Evolutionary conservation across 2,329 filamentous ascomycete species (phyloP).

Genomic region (Ophiocordyceps sinensis): DNA sequence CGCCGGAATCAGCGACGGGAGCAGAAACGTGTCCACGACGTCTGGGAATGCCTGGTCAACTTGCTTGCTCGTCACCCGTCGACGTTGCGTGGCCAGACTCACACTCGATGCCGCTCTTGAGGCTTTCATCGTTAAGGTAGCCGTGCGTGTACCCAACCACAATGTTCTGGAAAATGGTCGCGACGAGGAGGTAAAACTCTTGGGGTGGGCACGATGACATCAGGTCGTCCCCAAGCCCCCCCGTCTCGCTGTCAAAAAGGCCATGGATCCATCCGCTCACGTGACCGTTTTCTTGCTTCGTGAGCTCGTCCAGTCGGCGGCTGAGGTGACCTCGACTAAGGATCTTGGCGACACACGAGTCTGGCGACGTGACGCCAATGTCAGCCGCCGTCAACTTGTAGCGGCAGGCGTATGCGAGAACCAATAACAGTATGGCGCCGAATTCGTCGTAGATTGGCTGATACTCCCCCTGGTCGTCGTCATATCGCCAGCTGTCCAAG

Average conservation of each 20-base stretch:
- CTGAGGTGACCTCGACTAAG: slow-evolving; percentile 44
- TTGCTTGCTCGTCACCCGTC: not conserved
- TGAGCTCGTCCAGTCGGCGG: slow-evolving; percentile 43
- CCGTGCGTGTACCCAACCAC: slow-evolving; percentile 54
- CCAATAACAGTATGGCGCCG: slow-evolving; percentile 58
- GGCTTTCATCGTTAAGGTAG: slow-evolving; percentile 49
- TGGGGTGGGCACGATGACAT: slow-evolving; percentile 73
- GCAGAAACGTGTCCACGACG: slow-evolving; percentile 62
- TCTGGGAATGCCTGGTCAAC: slow-evolving; percentile 26
- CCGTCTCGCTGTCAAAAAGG: slow-evolving; percentile 59
- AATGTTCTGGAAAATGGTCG: slow-evolving; percentile 63
- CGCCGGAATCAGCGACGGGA: slow-evolving; percentile 65
- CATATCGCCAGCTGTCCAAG: slow-evolving; percentile 66
- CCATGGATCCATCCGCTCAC: slow-evolving; percentile 64
- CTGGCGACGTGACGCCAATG: slow-evolving; percentile 41
- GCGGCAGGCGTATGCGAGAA: slow-evolving; percentile 61
- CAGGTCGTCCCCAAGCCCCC: slow-evolving; percentile 62
- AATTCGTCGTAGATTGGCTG: slow-evolving; percentile 82
- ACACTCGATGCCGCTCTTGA: slow-evolving; percentile 68
- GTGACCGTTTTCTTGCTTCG: slow-evolving; percentile 48
- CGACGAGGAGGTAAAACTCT: slow-evolving; percentile 66
- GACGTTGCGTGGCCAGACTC: slow-evolving; percentile 16
- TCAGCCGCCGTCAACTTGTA: slow-evolving; percentile 53
- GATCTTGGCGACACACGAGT: slow-evolving; percentile 57
- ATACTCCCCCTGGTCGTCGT: slow-evolving; percentile 72